phyloP scores from a whole-genome alignment of 768 basidiomycete genomes.

The Hortiboletus flavorubellus region DNA sequence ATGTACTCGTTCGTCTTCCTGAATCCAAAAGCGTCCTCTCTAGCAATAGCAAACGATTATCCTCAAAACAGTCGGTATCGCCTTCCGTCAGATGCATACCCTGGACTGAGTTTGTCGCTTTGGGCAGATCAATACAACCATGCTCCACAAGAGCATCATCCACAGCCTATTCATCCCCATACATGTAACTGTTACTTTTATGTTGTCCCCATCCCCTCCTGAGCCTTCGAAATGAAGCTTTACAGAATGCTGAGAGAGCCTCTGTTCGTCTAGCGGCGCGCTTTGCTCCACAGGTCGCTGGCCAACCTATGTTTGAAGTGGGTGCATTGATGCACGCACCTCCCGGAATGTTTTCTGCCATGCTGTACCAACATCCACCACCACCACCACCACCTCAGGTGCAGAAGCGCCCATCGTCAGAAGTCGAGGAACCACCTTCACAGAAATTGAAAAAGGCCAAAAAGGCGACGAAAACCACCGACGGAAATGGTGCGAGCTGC shows the following conservation, averaged over 20 bases:
- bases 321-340: conserved; percentile 33
- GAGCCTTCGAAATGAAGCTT: conserved; percentile 36
- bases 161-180: conserved; percentile 28
- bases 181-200: conserved; percentile 32
- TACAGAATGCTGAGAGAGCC: conserved; percentile 51
- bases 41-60: conserved; percentile 45
- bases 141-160: conserved; percentile 33
- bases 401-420: conserved; percentile 37
- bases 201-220: conserved; percentile 18
- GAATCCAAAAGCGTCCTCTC: conserved; percentile 16
- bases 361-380: conserved; percentile 31
- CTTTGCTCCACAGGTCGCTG: conserved; percentile 33
- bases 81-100: conserved; percentile 1
- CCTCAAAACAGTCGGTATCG: conserved; percentile 40
- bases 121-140: conserved; percentile 32
- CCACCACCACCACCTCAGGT: conserved; percentile 26
- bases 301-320: conserved; percentile 32
- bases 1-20: conserved; percentile 10
- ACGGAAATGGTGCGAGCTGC: conserved; percentile 30
- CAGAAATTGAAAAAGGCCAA: conserved; percentile 49
- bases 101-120: conserved; percentile 16
- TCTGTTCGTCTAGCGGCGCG: conserved; percentile 60
- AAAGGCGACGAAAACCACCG: conserved; percentile 36
- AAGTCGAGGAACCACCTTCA: conserved; percentile 38
- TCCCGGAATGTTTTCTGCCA: conserved; percentile 24